Evolutionary conservation across 345 rosid species (phyloP).

Genomic region (Melaleuca alternifolia): DNA sequence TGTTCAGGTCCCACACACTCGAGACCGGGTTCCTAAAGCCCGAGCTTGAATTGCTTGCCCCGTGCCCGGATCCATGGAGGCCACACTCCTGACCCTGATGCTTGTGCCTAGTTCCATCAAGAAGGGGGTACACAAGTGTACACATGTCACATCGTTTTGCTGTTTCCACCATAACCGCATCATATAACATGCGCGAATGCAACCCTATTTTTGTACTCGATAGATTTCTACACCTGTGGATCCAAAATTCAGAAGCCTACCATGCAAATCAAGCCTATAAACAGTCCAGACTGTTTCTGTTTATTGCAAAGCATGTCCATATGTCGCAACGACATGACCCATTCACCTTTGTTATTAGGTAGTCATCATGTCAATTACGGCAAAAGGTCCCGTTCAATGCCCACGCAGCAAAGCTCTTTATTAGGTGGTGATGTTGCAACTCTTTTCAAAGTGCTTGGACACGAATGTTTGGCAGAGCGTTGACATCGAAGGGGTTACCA

Average conservation of each 20-base stretch:
- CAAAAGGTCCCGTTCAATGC: background rate
- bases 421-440: background rate
- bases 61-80: no score
- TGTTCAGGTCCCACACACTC: no score
- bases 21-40: no score
- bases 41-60: no score
- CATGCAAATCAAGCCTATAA: background rate
- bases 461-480: background rate
- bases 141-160: rapidly evolving
- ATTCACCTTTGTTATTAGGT: background rate
- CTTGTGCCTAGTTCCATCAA: background rate
- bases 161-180: background rate
- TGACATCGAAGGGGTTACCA: background rate
- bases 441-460: background rate
- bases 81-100: no score
- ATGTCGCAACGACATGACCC: background rate
- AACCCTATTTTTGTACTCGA: background rate
- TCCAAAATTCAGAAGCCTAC: background rate
- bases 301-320: background rate
- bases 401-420: background rate
- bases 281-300: no score
- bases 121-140: background rate
- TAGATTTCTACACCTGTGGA: background rate
- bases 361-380: background rate
- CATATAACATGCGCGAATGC: rapidly evolving